Evolutionary conservation across 2,329 filamentous ascomycete species (phyloP).

Genomic region (Knoxdaviesia proteae): DNA sequence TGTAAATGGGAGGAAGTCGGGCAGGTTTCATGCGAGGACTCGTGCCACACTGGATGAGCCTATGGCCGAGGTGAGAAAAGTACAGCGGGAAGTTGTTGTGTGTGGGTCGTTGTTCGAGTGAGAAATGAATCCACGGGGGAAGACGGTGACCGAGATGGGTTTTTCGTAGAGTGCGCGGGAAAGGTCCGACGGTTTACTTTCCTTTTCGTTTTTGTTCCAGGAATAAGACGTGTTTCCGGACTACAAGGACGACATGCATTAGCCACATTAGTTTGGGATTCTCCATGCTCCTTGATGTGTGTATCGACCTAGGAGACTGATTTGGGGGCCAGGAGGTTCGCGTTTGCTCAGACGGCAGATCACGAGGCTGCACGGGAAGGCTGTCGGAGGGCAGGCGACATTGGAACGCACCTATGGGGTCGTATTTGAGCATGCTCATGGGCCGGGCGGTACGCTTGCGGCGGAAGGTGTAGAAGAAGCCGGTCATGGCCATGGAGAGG

Average conservation of each 20-base stretch:
- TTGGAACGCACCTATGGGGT: constrained; percentile 59
- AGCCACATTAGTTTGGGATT: neutral
- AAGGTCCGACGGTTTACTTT: constrained; percentile 18
- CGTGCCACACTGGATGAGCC: constrained; percentile 6
- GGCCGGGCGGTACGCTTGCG: constrained; percentile 64
- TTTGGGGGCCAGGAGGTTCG: neutral
- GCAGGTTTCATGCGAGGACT: constrained; percentile 7
- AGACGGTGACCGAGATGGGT: neutral
- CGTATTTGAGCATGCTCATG: constrained; percentile 96
- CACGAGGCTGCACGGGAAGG: neutral
- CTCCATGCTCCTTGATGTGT: neutral
- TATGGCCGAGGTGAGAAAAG: neutral
- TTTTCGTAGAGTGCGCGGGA: neutral
- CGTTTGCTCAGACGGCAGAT: neutral
- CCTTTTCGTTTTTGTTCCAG: constrained; percentile 74
- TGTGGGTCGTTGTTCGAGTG: constrained; percentile 6
- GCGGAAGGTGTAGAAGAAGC: constrained; percentile 83
- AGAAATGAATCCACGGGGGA: constrained; percentile 1
- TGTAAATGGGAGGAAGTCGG: neutral
- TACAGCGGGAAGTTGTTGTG: neutral
- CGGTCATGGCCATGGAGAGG: constrained; percentile 95
- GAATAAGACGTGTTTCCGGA: constrained; percentile 89
- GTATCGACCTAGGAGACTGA: neutral
- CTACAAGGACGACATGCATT: constrained; percentile 20
- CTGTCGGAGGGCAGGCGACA: no score